Evolutionary conservation across 164 flowering plant genomes (phyloP).

Genomic region (Berberis vulgaris): DNA sequence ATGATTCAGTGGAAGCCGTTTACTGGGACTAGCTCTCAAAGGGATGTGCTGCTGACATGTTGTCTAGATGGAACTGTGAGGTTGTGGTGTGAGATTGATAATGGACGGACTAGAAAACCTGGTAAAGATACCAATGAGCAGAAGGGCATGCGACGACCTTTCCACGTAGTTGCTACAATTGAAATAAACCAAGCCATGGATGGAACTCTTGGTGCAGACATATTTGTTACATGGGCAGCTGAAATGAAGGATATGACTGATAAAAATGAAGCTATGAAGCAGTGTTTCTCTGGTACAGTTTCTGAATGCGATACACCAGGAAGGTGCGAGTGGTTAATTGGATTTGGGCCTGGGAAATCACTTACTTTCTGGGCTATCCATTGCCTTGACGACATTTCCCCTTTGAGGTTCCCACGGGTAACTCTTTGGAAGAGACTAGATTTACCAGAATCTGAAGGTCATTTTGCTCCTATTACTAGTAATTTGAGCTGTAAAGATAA

Average conservation of each 20-base stretch:
- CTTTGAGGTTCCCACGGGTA: constrained; percentile 75
- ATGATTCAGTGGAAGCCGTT: constrained; percentile 89
- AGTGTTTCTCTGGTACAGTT: constrained; percentile 19
- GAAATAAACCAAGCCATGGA: constrained; percentile 56
- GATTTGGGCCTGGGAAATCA: constrained; percentile 46
- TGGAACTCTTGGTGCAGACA: constrained; percentile 54
- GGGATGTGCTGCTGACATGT: constrained; percentile 67
- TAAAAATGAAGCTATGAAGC: constrained; percentile 16
- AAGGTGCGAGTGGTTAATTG: constrained; percentile 84
- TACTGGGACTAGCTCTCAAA: constrained; percentile 17
- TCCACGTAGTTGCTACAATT: constrained; percentile 65
- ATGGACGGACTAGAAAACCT: constrained; percentile 39
- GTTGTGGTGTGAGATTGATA: constrained; percentile 82
- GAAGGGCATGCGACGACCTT: constrained; percentile 19
- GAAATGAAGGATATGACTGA: constrained; percentile 33
- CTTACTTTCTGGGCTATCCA: constrained; percentile 81
- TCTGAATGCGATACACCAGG: constrained; percentile 33
- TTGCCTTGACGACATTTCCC: constrained; percentile 81
- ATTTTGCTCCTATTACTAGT: constrained; percentile 8
- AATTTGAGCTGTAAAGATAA: constrained; percentile 11
- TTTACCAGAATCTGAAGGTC: constrained; percentile 21
- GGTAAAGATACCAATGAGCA: constrained; percentile 38
- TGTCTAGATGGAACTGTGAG: constrained; percentile 89
- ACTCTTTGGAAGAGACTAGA: constrained; percentile 71
- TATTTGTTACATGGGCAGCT: constrained; percentile 59